These are phyloP conservation scores for Leccinum pellstonianum DNA, from an alignment of 768 basidiomycete genomes.

Conservation along the genomic window DNA sequence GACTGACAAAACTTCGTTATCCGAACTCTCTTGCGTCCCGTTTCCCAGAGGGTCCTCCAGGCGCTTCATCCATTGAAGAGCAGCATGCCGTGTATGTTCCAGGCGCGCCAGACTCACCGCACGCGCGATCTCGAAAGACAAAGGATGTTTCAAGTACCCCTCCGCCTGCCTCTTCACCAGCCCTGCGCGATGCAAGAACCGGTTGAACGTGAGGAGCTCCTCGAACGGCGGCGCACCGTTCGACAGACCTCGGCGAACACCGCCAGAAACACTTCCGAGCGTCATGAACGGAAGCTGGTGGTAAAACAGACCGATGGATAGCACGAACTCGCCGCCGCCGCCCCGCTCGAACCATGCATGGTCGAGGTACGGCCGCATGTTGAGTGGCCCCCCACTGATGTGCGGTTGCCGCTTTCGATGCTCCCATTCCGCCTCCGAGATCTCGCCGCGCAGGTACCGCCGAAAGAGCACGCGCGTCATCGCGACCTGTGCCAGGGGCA, in stretches of 20 bases:
- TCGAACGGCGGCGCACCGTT: constrained; percentile 38
- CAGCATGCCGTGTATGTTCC: neutral
- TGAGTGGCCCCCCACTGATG: neutral
- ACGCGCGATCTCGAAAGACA: constrained; percentile 43
- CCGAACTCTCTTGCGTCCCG: neutral
- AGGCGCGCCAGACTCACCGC: constrained; percentile 9
- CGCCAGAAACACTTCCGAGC: constrained; percentile 14
- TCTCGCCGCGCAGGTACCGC: constrained; percentile 46
- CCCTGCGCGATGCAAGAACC: constrained; percentile 47
- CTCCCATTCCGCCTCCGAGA: constrained; percentile 52
- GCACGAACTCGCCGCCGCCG: constrained; percentile 43
- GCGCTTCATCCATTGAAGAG: constrained; percentile 27
- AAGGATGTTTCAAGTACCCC: constrained; percentile 40
- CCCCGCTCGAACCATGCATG: constrained; percentile 44
- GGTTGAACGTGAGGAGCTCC: constrained; percentile 42
- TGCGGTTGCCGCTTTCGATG: constrained; percentile 32
- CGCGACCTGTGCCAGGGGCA: constrained; percentile 52
- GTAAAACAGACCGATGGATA: constrained; percentile 43
- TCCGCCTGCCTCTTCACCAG: constrained; percentile 38
- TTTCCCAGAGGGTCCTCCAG: neutral
- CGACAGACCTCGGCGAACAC: neutral
- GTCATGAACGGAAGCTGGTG: constrained; percentile 51
- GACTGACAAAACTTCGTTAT: constrained; percentile 3
- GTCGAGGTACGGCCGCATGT: constrained; percentile 46
- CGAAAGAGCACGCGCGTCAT: constrained; percentile 50